Evolutionary conservation across 805 yeast species (phyloP).

Genomic region (Ogataea corticis): DNA sequence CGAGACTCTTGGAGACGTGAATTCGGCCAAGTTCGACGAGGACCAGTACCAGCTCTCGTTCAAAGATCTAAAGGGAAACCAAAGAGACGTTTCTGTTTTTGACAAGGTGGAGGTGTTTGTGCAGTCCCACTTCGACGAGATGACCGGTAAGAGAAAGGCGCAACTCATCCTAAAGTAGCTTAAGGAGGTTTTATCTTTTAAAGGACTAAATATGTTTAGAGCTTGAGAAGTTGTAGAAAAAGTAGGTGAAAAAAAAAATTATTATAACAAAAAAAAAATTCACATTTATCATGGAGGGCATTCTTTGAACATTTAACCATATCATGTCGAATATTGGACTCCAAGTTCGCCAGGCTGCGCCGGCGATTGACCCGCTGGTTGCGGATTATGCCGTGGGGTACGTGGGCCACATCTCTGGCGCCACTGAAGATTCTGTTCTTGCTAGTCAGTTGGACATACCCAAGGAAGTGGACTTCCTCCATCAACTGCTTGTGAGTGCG

Average conservation of each 20-base stretch:
- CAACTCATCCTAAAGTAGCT: conserved; percentile 57
- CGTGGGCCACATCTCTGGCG: conserved; percentile 73
- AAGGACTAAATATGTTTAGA: background rate
- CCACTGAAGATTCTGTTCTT: conserved; percentile 80
- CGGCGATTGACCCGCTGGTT: conserved; percentile 82
- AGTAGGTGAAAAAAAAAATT: background rate
- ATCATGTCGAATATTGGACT: conserved; percentile 37
- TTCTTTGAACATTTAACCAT: too few species aligned
- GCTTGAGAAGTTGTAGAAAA: background rate
- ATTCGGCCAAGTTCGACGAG: conserved; percentile 70
- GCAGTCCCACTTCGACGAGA: conserved; percentile 77
- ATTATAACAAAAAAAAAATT: background rate
- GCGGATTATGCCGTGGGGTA: conserved; percentile 91
- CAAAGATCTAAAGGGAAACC: conserved; percentile 39
- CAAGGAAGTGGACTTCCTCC: conserved; percentile 67
- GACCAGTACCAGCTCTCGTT: conserved; percentile 71
- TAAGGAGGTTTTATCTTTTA: background rate
- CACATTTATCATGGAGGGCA: too few species aligned
- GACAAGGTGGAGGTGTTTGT: conserved; percentile 85
- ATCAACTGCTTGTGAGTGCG: conserved; percentile 69
- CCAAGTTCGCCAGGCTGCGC: conserved; percentile 83
- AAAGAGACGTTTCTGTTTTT: conserved; percentile 58
- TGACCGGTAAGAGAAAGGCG: conserved; percentile 91
- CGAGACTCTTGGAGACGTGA: conserved; percentile 68
- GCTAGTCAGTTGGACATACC: conserved; percentile 69